Base-by-base conservation (phyloP, 306 rosid genomes). In the Inga oerstediana region DNA sequence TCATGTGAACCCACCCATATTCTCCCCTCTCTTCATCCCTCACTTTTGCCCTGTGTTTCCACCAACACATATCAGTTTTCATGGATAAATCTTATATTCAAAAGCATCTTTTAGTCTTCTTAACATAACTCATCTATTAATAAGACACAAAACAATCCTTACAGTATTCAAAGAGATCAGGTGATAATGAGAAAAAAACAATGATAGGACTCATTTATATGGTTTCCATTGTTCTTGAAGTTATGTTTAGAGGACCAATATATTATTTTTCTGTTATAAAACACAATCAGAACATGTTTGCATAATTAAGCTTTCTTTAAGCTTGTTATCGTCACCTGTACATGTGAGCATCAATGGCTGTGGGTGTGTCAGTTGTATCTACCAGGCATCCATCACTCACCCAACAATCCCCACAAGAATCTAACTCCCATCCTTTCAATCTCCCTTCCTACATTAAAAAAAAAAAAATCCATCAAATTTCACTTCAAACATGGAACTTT, bases 351-450 rank as follows among this genome's bases (percentile, higher is more conserved):
- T 95, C 98, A 82, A 95, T 84, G 35, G 90, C 90, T 62, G 95
- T 80, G 8, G 94, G 92, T 10, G 84, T 69, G 17, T 93, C 97
- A 58, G 88, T 87, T 72, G 89, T 83, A 87, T 93, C 96, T 27
- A 90, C 93, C 43, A 95, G 91, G 75, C 98, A 93, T 52, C 95
- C 98, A 77, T 93, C 98, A 39, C 97, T 92, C 68, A 95, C 98
- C 98, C 98, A 95, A 83, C 98, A 95, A 83, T 92, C 90, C 82
- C 98, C 96, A 81, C 98, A 95, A 22, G 92, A 84, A 54, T 93
- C 98, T 77, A 95, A 82, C 39, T 93, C 97, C 99, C 98, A 95
- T 79, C 97, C 98, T 86, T 88, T 89, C 17, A 62, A 7, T 80
- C 87, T 68, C 54, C 99, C 98, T 81, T 92, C 93, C 98, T 92